phyloP scores from a whole-genome alignment of 805 yeast genomes.

The Yarrowia hollandica region DNA sequence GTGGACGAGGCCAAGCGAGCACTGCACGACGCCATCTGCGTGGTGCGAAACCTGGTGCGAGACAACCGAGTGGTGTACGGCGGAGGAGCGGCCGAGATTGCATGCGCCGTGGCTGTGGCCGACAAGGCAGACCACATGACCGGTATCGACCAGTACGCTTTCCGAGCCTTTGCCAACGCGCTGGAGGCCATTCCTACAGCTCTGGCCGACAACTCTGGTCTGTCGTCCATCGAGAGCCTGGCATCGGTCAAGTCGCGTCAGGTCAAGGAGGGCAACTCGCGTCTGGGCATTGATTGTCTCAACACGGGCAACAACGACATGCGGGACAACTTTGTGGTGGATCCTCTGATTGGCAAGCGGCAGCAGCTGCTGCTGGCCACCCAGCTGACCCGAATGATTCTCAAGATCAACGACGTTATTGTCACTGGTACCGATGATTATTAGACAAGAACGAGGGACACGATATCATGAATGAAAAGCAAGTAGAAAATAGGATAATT shows the following conservation, averaged over 20 bases:
- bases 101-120: conserved; percentile 87
- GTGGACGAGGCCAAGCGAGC: conserved; percentile 97
- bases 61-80: conserved; percentile 97
- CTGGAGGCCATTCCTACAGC: conserved; percentile 91
- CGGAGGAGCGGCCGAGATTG: conserved; percentile 97
- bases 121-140: conserved; percentile 89
- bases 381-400: conserved; percentile 95
- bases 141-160: conserved; percentile 97
- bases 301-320: conserved; percentile 86
- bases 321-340: conserved; percentile 92
- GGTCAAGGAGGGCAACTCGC: conserved; percentile 64
- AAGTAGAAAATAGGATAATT: conserved; percentile 24
- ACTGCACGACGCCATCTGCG: conserved; percentile 93
- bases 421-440: conserved; percentile 77
- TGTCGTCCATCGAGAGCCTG: conserved; percentile 88
- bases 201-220: conserved; percentile 94
- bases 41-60: conserved; percentile 89
- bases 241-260: conserved; percentile 83
- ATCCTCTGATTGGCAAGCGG: conserved; percentile 95
- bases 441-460: conserved; percentile 27
- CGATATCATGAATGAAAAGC: conserved; percentile 2
- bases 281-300: conserved; percentile 91
- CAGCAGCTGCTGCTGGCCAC: conserved; percentile 95
- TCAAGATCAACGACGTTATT: conserved; percentile 95
- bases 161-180: conserved; percentile 91